These are phyloP conservation scores for Monsonia emarginata DNA, from an alignment of 441 rosid genomes.

Conservation along the genomic window DNA sequence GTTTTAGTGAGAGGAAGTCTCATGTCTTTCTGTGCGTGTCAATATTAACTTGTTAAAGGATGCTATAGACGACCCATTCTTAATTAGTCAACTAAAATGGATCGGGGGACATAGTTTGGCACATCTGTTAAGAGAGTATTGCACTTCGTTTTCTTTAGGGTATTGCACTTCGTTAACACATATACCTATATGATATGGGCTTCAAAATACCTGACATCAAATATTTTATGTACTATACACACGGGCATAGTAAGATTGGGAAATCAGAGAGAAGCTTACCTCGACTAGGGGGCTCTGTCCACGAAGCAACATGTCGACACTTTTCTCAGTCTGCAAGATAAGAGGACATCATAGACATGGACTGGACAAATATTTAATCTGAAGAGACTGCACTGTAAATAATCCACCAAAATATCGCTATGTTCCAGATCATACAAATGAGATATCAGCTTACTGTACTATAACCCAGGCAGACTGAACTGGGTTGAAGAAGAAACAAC, in stretches of 20 bases:
- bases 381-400: not conserved
- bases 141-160: too few relatives aligned
- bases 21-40: too few relatives aligned
- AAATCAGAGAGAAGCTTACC: conserved; percentile 25
- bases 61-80: too few relatives aligned
- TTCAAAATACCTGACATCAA: not conserved
- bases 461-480: not conserved
- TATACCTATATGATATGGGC: too few relatives aligned
- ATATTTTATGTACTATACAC: too few relatives aligned
- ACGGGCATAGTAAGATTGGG: not conserved
- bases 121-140: too few relatives aligned
- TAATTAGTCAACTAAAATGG: too few relatives aligned
- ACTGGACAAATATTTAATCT: not conserved
- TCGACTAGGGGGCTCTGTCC: conserved; percentile 51
- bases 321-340: conserved; percentile 47
- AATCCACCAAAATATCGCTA: not conserved
- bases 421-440: not conserved
- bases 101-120: too few relatives aligned
- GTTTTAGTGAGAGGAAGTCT: too few relatives aligned
- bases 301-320: conserved; percentile 52
- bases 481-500: too few relatives aligned
- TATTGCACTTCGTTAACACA: too few relatives aligned
- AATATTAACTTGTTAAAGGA: too few relatives aligned
- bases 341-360: not conserved
- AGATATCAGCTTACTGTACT: not conserved